Evolutionary conservation across 805 yeast species (phyloP), one percentile per base, ranked within the genome.

Genomic region (Sugiyamaella valdiviana): DNA sequence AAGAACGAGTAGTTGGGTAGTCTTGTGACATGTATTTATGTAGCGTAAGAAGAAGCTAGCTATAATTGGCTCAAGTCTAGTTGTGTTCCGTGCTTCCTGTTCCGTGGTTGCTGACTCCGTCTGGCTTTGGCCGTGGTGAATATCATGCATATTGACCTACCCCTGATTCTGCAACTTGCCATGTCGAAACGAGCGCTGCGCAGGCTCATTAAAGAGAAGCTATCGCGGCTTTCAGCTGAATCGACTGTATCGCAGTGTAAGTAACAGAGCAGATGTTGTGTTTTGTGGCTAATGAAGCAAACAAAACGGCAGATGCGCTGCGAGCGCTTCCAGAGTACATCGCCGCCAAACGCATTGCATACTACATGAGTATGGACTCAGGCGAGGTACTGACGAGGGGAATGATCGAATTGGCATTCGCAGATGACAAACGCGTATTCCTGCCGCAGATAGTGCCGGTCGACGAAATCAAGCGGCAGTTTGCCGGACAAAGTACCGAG

Each of bases 291-390:
- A 36, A 36, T 19, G n/a, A 26, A 26, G 32, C 32, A 12, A n/a
- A 3, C 32, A 26, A 26, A 16, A 52, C 50, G 3, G 49, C 55
- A 7, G 22, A 32, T 4, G 39, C 40, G 1, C 36, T 70, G 32
- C 47, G 62, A n/a, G 9, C 29, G 3, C 51, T 65, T 29, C 66
- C 70, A 0, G 68, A 63, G 38, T 81, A 80, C 56, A 54, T 62
- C 45, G 45, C 54, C 0, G 78, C 89, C 0, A 56, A 59, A 7
- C 69, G 62, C 3, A 62, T 89, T 1, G 96, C 83, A 0, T 60
- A 87, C 24, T 90, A 78, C 59, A 77, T 89, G 85, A 80, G 77
- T 62, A 83, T 90, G 89, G 87, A 83, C 1, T 55, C 65, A 17
- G 73, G 79, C 44, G 97, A 90, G 64, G 69, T 85, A 1, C 76